These are phyloP conservation scores for Trichoderma koningiopsis DNA, from an alignment of 2,329 filamentous ascomycete species.

Conservation along the genomic window DNA sequence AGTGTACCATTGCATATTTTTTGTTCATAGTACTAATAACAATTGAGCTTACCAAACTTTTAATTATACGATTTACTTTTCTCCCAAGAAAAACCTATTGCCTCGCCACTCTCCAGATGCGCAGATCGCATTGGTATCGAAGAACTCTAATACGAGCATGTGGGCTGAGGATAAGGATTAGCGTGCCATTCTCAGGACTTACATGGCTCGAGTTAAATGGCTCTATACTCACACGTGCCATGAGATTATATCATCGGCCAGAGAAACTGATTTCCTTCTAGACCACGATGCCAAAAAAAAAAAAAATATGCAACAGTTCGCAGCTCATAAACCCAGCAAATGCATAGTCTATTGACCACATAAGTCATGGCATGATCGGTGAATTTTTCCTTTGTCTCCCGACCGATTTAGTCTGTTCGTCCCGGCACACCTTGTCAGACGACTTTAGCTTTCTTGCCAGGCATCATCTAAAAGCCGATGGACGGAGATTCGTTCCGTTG, in stretches of 20 bases:
- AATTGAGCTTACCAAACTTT: background rate
- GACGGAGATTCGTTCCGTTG: background rate
- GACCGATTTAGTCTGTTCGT: background rate
- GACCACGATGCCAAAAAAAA: background rate
- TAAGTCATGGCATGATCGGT: conserved; percentile 56
- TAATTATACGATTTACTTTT: too few species aligned
- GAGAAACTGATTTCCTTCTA: background rate
- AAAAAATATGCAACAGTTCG: background rate
- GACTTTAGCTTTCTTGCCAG: background rate
- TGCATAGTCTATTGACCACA: conserved; percentile 36
- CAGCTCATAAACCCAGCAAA: background rate
- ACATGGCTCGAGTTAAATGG: background rate
- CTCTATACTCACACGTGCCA: background rate
- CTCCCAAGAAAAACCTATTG: background rate
- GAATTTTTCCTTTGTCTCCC: background rate
- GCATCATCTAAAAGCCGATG: background rate
- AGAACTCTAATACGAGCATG: background rate
- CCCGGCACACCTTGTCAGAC: background rate
- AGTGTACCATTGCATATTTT: conserved; percentile 1
- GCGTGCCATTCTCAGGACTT: background rate
- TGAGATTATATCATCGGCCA: background rate
- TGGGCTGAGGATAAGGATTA: background rate
- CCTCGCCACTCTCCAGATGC: background rate
- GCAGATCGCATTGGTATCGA: background rate
- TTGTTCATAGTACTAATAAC: background rate